Percentiles rank a stretch among this genome's conserved stretches.
Evolutionary conservation across 2,329 filamentous ascomycete species (phyloP).

Genomic region (Nothopassalora personata): DNA sequence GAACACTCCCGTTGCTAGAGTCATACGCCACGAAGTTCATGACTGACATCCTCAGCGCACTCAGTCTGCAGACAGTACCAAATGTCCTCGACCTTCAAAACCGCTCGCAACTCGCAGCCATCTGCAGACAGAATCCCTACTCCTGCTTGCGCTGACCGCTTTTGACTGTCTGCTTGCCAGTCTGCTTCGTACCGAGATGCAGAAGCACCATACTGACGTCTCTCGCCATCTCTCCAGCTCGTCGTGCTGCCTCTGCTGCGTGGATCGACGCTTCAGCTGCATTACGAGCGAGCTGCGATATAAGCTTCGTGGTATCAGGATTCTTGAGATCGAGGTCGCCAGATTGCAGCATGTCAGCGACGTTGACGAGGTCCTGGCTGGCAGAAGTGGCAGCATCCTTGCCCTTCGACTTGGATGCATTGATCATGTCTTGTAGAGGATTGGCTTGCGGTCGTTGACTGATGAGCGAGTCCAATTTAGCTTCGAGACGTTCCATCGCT

Average conservation of each 20-base stretch:
- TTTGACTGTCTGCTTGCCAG: neutral
- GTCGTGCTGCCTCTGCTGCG: conserved; percentile 9
- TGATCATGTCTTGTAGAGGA: neutral
- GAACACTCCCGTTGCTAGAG: neutral
- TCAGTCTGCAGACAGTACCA: neutral
- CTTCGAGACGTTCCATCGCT: conserved; percentile 6
- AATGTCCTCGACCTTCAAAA: neutral
- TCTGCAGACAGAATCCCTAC: neutral
- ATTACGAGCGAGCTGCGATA: conserved; percentile 9
- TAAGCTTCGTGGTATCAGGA: conserved; percentile 1
- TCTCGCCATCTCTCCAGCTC: conserved; percentile 12
- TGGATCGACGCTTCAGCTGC: conserved; percentile 11
- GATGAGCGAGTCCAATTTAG: conserved; percentile 7
- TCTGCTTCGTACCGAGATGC: conserved; percentile 1
- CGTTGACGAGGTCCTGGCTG: neutral
- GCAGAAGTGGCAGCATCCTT: conserved; percentile 2
- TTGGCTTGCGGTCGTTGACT: neutral
- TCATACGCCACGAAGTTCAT: neutral
- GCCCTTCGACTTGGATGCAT: neutral
- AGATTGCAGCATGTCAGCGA: conserved; percentile 5
- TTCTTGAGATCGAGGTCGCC: neutral
- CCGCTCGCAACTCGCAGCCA: neutral
- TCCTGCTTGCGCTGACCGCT: neutral
- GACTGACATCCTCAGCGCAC: neutral
- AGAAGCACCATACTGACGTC: conserved; percentile 9